Base-by-base conservation (phyloP, 1,284 basidiomycete genomes). In the Gomphus bonarii region DNA sequence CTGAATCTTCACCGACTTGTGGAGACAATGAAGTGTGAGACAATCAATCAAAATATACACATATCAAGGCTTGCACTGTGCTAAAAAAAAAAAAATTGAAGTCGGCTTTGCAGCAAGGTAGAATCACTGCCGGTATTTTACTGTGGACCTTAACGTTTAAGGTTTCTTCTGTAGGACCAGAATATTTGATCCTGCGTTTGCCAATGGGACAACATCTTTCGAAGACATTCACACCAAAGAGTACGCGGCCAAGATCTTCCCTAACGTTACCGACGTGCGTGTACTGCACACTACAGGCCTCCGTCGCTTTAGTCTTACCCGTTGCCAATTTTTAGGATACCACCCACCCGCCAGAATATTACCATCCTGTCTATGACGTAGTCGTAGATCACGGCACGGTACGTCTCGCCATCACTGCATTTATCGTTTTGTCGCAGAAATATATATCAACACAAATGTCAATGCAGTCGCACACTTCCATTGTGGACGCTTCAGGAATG, bases 381-480 rank as follows among this genome's bases (percentile, higher is more conserved):
- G 76, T 76, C 28, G 75, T 74, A 6, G 91, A 95, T 69, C 90
- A 94, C 70, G 94, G 95, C 40, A 97, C 94, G 1, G 88, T 89
- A 63, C 63, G 82, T 69, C 14, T 22, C 20, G 42, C 20, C 42
- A 44, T 44, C 42, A 7, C 12, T 28, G n/a, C 25, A 25, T 25
- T 31, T 20, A 8, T 8, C 7, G 22, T 20, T n/a, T 22, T 25
- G 11, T 10, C 42, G 16, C 16, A 40, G 7, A 16, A 6, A 11
- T 28, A 31, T 57, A 25, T 48, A 47, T 49, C 44, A 38, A 61
- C n/a, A 38, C 8, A 58, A 54, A 2, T 58, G 12, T 12, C 18
- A 61, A 30, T 25, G 22, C 65, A 91, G 82, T 93, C 88, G 58
- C 93, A 95, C 66, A 77, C 85, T 3, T 89, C 87, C 14, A 78